Evolutionary conservation across 768 basidiomycete species (phyloP).

Genomic region (Tulasnella sp.): DNA sequence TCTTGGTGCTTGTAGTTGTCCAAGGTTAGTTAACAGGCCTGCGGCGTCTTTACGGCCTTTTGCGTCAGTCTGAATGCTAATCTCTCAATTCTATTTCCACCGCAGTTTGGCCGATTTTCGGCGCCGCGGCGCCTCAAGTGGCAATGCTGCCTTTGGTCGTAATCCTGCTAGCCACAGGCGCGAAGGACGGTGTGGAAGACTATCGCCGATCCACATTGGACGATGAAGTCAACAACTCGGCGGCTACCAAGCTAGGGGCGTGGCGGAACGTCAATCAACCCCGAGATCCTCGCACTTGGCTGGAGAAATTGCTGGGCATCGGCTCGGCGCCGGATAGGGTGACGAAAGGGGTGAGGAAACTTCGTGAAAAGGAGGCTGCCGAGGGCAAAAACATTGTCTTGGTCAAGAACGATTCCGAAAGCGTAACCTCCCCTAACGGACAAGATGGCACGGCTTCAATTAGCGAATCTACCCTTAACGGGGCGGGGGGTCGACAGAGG

Average conservation of each 20-base stretch:
- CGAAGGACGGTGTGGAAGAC: slow-evolving; percentile 96
- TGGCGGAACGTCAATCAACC: slow-evolving; percentile 92
- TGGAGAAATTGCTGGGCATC: slow-evolving; percentile 66
- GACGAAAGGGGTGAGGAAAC: slow-evolving; percentile 76
- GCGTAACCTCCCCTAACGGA: background rate
- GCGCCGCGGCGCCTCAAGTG: slow-evolving; percentile 75
- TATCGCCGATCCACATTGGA: slow-evolving; percentile 85
- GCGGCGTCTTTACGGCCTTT: background rate
- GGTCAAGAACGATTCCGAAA: slow-evolving; percentile 39
- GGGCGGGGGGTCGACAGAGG: slow-evolving; percentile 36
- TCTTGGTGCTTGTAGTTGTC: slow-evolving; percentile 74
- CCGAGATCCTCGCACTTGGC: slow-evolving; percentile 67
- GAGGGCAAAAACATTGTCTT: slow-evolving; percentile 63
- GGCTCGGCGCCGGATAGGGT: slow-evolving; percentile 66
- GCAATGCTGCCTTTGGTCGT: slow-evolving; percentile 82
- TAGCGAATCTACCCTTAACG: slow-evolving; percentile 19
- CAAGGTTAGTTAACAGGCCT: slow-evolving; percentile 51
- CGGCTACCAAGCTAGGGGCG: slow-evolving; percentile 80
- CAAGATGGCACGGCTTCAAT: background rate
- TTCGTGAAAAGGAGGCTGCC: slow-evolving; percentile 75
- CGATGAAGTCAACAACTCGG: slow-evolving; percentile 92
- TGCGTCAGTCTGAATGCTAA: background rate
- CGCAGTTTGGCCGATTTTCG: slow-evolving; percentile 85
- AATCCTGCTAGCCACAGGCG: slow-evolving; percentile 81
- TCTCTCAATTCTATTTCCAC: slow-evolving; percentile 25